phyloP scores from a whole-genome alignment of 2,329 filamentous ascomycete genomes.

The Neodidymelliopsis sp. region DNA sequence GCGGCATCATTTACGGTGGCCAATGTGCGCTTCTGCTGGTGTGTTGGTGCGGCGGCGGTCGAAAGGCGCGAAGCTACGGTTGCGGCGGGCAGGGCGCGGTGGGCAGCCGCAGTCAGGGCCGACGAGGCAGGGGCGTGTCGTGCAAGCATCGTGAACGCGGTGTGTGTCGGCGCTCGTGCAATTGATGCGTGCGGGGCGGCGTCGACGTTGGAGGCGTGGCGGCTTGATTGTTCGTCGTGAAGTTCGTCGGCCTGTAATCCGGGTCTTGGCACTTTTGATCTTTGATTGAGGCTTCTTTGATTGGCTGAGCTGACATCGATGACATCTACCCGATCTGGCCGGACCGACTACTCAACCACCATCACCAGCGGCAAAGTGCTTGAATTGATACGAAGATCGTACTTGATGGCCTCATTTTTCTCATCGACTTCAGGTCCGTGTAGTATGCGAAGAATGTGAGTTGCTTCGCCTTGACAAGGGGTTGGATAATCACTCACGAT shows the following conservation, averaged over 20 bases:
- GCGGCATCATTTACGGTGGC: slow-evolving; percentile 61
- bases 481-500: too few relatives aligned
- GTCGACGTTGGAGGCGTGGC: slow-evolving; percentile 41
- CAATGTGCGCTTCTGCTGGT: slow-evolving; percentile 71
- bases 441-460: too few relatives aligned
- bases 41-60: slow-evolving; percentile 50
- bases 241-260: slow-evolving; percentile 26
- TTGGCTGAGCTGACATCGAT: slow-evolving; percentile 15
- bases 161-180: slow-evolving; percentile 40
- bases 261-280: slow-evolving; percentile 26
- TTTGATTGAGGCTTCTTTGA: slow-evolving; percentile 17
- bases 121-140: slow-evolving; percentile 50
- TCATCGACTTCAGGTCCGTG: too few relatives aligned
- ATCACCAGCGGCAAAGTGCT: slow-evolving; percentile 4
- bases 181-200: slow-evolving; percentile 47
- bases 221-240: slow-evolving; percentile 29
- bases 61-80: slow-evolving; percentile 49
- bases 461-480: too few relatives aligned
- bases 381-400: background rate
- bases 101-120: slow-evolving; percentile 50
- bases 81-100: slow-evolving; percentile 52
- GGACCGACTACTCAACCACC: slow-evolving; percentile 9
- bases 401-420: background rate
- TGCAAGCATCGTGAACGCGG: slow-evolving; percentile 50
- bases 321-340: slow-evolving; percentile 17